Conservation (phyloP, 192 early-diverging fungal genomes). For the Coemansia sp. region DNA sequence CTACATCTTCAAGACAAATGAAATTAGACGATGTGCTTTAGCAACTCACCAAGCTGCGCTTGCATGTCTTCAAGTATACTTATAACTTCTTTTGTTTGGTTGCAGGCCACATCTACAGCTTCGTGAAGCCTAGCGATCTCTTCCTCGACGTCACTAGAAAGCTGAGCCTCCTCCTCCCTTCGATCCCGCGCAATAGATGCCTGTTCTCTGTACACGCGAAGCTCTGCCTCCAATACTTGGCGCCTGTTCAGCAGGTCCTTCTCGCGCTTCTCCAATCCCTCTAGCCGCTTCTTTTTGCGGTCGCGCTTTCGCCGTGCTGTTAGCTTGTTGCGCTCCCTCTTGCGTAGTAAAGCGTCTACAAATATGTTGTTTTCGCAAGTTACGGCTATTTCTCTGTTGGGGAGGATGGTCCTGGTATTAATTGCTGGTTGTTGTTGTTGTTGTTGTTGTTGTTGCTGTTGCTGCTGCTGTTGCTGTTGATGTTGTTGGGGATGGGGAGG, state of each 20-base stretch:
- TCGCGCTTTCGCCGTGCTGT: conserved; percentile 46
- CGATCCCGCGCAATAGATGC: background rate
- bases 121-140: conserved; percentile 3
- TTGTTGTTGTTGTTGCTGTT: too few species aligned
- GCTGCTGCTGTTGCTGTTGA: too few species aligned
- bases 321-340: conserved; percentile 44
- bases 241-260: conserved; percentile 23
- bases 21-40: background rate
- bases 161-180: background rate
- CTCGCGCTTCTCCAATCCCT: conserved; percentile 33
- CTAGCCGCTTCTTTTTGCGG: conserved; percentile 45
- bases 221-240: conserved; percentile 23
- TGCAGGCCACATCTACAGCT: background rate
- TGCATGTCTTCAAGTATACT: background rate
- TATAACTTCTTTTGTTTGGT: conserved; percentile 1
- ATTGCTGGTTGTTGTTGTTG: background rate
- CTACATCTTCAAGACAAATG: background rate
- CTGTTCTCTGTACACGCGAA: conserved; percentile 17
- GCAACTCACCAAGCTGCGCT: background rate
- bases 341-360: conserved; percentile 25
- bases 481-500: background rate
- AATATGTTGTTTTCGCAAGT: conserved; percentile 3
- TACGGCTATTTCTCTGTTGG: conserved; percentile 17
- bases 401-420: conserved; percentile 22
- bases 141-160: background rate